phyloP scores from a whole-genome alignment of 768 basidiomycete genomes.

The Mycena rebaudengoi region DNA sequence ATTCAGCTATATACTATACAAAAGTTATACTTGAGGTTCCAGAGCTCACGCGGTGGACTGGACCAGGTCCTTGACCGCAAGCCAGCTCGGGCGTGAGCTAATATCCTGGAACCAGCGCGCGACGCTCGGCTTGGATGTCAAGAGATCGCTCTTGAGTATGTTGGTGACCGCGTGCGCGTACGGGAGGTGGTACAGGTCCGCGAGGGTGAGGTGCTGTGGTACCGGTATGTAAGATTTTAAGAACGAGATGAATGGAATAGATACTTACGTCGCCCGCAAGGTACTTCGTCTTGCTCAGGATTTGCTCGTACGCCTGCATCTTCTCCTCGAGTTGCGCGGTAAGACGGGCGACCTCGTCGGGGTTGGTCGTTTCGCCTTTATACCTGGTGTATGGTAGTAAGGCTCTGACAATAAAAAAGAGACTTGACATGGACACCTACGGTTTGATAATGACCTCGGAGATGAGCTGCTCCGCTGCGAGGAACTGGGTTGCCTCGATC shows the following conservation, averaged over 20 bases:
- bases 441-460: conserved; percentile 4
- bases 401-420: conserved; percentile 21
- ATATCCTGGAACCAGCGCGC: neutral
- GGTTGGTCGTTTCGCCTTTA: neutral
- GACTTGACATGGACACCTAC: conserved; percentile 40
- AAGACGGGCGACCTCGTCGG: neutral
- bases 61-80: neutral
- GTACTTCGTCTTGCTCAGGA: conserved; percentile 5
- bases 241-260: neutral
- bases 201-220: conserved; percentile 51
- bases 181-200: conserved; percentile 58
- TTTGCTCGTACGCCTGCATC: neutral
- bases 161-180: conserved; percentile 32
- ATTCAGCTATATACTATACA: too few species aligned
- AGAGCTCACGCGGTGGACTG: neutral
- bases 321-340: neutral
- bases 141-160: neutral
- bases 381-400: neutral
- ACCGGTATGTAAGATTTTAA: neutral
- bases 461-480: neutral
- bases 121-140: neutral
- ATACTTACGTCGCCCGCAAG: conserved; percentile 4
- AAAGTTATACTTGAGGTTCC: too few species aligned
- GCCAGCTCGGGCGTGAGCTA: neutral
- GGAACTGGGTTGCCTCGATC: neutral